Evolutionary conservation across 345 rosid species (phyloP).

Genomic region (Xanthoceras sorbifolium): DNA sequence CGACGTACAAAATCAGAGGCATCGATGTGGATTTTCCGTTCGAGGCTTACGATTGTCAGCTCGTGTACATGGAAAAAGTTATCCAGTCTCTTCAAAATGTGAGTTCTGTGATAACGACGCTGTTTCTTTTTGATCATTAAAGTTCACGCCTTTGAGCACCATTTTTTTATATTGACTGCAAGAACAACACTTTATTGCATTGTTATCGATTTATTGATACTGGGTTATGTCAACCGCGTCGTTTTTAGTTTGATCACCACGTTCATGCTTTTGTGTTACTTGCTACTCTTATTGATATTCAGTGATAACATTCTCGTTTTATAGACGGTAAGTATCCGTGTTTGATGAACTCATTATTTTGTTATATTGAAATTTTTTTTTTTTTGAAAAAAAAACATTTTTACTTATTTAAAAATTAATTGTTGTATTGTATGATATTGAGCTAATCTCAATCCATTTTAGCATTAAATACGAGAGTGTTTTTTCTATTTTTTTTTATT

Average conservation of each 20-base stretch:
- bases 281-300: not conserved
- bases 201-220: no score
- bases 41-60: constrained; percentile 89
- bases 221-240: not conserved
- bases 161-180: not conserved
- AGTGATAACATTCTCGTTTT: not conserved
- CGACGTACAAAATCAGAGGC: constrained; percentile 77
- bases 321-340: not conserved
- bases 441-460: not conserved
- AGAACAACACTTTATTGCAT: not conserved
- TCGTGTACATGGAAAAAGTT: constrained; percentile 91
- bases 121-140: not conserved
- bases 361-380: not conserved
- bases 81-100: constrained; percentile 85
- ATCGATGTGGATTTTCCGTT: constrained; percentile 91
- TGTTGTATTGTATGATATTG: not conserved
- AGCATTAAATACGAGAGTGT: not conserved
- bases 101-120: constrained; percentile 17
- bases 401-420: not conserved
- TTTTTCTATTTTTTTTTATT: not conserved
- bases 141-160: not conserved
- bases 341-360: not conserved
- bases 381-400: not conserved
- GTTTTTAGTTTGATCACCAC: not conserved
- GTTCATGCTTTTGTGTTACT: not conserved